Percentiles rank a stretch among this genome's conserved stretches.
These are phyloP conservation scores for Mycena capillaripes DNA, from an alignment of 768 basidiomycete species.

Conservation along the genomic window DNA sequence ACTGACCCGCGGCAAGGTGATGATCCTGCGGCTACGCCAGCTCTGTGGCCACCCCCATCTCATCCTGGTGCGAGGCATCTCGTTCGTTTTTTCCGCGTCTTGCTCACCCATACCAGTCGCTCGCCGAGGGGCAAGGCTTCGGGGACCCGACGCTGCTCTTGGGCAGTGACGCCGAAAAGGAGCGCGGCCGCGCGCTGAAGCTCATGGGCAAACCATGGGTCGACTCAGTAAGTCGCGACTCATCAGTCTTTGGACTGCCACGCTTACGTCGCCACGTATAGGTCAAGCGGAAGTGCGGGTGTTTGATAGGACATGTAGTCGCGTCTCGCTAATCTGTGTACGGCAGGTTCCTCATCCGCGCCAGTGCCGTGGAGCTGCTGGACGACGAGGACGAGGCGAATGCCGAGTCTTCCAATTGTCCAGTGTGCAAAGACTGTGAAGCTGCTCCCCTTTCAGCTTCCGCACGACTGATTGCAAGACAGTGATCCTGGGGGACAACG, in stretches of 20 bases:
- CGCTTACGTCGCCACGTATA: conserved; percentile 48
- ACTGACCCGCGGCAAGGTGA: conserved; percentile 55
- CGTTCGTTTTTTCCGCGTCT: background rate
- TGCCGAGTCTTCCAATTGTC: conserved; percentile 63
- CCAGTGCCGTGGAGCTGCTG: conserved; percentile 56
- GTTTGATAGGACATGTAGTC: background rate
- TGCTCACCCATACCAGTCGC: conserved; percentile 49
- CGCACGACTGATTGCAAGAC: background rate
- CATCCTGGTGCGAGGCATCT: conserved; percentile 63
- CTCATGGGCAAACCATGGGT: conserved; percentile 59
- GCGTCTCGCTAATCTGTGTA: background rate
- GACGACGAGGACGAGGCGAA: conserved; percentile 65
- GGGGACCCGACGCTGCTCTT: conserved; percentile 67
- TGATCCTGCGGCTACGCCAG: conserved; percentile 84
- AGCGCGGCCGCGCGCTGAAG: conserved; percentile 70
- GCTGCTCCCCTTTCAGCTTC: conserved; percentile 2
- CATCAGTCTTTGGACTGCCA: background rate
- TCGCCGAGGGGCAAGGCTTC: conserved; percentile 51
- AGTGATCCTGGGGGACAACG: conserved; percentile 66
- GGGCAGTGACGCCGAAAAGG: conserved; percentile 64
- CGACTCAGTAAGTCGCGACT: conserved; percentile 45
- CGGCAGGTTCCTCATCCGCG: conserved; percentile 62
- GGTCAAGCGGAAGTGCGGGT: conserved; percentile 45
- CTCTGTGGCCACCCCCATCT: conserved; percentile 82
- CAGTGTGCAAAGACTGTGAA: conserved; percentile 77